Base-by-base conservation (phyloP, 495 filamentous ascomycete genomes). In the Hypoxylon subgilvum region DNA sequence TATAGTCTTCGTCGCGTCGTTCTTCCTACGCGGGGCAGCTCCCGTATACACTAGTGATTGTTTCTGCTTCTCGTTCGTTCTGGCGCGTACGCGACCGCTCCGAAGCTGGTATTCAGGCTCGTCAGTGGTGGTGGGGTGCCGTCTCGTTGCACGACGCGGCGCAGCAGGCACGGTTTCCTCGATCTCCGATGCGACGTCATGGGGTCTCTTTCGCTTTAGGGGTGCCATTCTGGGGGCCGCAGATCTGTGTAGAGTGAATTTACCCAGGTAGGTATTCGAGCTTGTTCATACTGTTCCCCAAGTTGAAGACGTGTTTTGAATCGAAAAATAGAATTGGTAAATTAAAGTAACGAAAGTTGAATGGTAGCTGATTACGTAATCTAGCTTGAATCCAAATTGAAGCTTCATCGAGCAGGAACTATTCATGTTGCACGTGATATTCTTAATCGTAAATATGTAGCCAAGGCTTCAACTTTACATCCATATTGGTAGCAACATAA, bases 141-240 rank as follows among this genome's bases (percentile, higher is more conserved):
- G 70, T 46, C 77, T 74, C 41, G 77, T 80, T 45, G 74, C 67
- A 57, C 77, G 72, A 31, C 73, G 75, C 50, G 70, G 55, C 10
- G 56, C n/a, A n/a, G n/a, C n/a, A n/a, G n/a, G 31, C 13, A 13
- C 31, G 5, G 13, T n/a, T 3, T 12, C 12, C 31, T 6, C 25
- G n/a, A n/a, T n/a, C 22, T 58, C 56, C 25, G 30, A 16, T 19
- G 31, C 57, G 18, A 36, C 35, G 47, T 71, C 67, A 39, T 67
- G 56, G 3, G 65, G 65, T 4, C 64, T 73, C 63, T 78, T 79
- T 42, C 76, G 70, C 57, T 79, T 80, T 28, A 68, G 61, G 12
- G 71, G 67, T 17, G 71, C 66, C 76, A 77, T 78, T 21, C 2
- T 52, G 36, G n/a, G 21, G 42, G 19, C 3, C 18, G 18, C n/a